Base-by-base conservation (phyloP, 352 stramenopile species). In the Globisporangium cystogenes region DNA sequence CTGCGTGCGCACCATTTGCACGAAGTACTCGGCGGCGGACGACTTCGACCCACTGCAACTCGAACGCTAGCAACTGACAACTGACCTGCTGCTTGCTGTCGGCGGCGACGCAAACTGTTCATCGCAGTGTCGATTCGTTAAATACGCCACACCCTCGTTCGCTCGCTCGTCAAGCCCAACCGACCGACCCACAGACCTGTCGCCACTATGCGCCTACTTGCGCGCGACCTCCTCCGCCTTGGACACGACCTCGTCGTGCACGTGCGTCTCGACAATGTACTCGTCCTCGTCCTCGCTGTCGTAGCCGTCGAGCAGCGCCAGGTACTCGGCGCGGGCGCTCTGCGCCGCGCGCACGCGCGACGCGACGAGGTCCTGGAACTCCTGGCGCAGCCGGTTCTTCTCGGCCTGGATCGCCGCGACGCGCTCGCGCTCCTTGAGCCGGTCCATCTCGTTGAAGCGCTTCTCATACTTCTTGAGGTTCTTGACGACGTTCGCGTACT, bases 391-490 rank as follows among this genome's bases (percentile, higher is more conserved):
- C 35, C 74, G 75, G 64, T 85, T 72, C 67, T 87, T 87, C 61
- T 88, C 76, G 11, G 75, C 74, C 42, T 86, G 78, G 52, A 81
- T 72, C 29, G 67, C 72, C 21, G 74, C 74, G 33, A 85, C 27
- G 23, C 81, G 80, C 65, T 93, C 81, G 52, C 82, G 83, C 50
- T 91, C 84, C 68, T 90, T 90, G 31, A 91, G 60, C 15, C 82
- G 79, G 60, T 94, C 84, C 67, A 90, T 85, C 65, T 94, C 81
- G 63, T 89, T 86, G 72, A 91, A 94, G 47, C 80, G 82, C 67
- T 92, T 91, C 64, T 90, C 77, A 72, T 99, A 99, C 76, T 98
- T 98, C 56, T 97, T 97, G 44, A 99, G 77, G 68, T 99, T 98
- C 68, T 98, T 98, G 41, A 99, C 84, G 50, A 98, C 85, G 21